Base-by-base conservation (phyloP, 805 yeast species). In the Lachancea nothofagi region DNA sequence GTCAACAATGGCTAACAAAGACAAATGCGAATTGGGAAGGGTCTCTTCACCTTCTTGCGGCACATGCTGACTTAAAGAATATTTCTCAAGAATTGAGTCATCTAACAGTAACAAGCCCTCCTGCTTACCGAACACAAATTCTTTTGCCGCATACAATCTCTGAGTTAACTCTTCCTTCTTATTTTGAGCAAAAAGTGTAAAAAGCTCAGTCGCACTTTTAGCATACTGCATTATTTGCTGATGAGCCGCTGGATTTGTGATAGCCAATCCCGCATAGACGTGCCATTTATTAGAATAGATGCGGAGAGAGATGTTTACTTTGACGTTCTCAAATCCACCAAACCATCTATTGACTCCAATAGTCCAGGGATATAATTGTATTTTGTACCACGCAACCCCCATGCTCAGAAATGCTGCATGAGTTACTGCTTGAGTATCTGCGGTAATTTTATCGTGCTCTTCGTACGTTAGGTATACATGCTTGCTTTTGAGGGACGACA, bases 341-440 rank as follows among this genome's bases (percentile, higher is more conserved):
- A 78, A 66, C 90, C 96, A 88, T 55, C 81, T 77, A 29, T 57
- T 53, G 6, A 43, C 38, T 14, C 54, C 56, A n/a, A 47, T 38
- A 17, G 64, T 62, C 98, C 98, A 93, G 0, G 98, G 98, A 57
- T 87, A 93, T 57, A 83, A 81, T 54, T 80, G 74, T 46, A 74
- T 70, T 33, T 79, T 75, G 49, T 75, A 82, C 98, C 98, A 93
- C 5, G 97, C 97, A 6, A 80, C 78, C 4, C 98, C 98, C 98
- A 93, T 93, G 41, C 94, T 81, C 43, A 93, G 67, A 55, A 93
- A 93, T 0, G 97, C 97, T 9, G 97, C 97, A 59, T 93, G 98
- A 0, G 98, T 93, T 13, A 90, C 96, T 0, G 97, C 97, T 61
- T 93, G 98, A 2, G 97, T 93, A 59, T 93, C 98, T 0, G 98